A percentile compares a stretch with the other conserved stretches of the same genome.
Conservation (phyloP, 257 asterid species). For the Anisodus acutangulus region DNA sequence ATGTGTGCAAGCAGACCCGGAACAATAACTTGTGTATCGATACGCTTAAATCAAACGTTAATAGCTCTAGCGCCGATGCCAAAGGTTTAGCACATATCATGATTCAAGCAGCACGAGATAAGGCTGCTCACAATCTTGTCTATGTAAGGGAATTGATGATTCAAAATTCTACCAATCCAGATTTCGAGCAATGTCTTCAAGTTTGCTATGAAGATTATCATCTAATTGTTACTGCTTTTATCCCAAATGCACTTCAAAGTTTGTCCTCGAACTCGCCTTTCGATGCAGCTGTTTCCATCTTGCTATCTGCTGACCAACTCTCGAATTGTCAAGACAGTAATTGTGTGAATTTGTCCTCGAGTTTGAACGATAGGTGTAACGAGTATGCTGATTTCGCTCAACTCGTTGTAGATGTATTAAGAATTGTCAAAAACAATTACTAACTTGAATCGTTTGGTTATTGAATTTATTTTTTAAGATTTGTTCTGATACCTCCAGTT, state of each 20-base stretch:
- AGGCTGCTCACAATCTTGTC: background rate
- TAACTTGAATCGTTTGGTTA: background rate
- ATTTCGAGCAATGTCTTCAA: background rate
- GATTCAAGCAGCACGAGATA: background rate
- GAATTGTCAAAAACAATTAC: background rate
- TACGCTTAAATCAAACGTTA: background rate
- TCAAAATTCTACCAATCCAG: background rate
- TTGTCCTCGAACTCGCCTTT: background rate
- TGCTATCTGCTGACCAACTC: background rate
- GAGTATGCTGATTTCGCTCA: slow-evolving; percentile 5
- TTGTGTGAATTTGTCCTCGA: background rate
- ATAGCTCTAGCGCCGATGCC: background rate
- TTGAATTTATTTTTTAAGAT: background rate
- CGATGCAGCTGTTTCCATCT: background rate
- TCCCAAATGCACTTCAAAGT: background rate
- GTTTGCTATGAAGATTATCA: background rate
- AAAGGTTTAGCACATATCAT: background rate
- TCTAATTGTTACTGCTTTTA: background rate
- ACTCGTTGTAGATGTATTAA: background rate
- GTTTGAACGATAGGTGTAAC: background rate
- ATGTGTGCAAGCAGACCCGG: background rate
- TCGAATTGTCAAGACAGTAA: background rate
- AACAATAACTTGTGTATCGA: background rate
- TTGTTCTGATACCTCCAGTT: background rate
- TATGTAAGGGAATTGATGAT: background rate